A percentile compares a stretch with the other conserved stretches of the same genome.
These are phyloP conservation scores for Cucurbita ficifolia DNA, from an alignment of 306 rosid genomes.

Conservation along the genomic window DNA sequence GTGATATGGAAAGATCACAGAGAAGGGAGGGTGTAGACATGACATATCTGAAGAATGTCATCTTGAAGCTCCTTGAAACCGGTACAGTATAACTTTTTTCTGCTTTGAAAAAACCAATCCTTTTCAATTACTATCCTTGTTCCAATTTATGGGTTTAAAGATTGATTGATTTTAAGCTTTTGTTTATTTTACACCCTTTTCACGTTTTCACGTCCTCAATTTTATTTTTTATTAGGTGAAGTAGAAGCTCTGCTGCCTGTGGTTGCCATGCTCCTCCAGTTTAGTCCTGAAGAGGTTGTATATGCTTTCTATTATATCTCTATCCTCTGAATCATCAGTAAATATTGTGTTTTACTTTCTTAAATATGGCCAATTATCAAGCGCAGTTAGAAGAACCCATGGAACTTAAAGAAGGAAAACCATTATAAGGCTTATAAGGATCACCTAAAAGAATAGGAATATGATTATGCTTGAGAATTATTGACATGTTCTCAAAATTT, in stretches of 20 bases:
- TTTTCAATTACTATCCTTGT: neutral
- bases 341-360: neutral
- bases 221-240: constrained; percentile 43
- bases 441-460: neutral
- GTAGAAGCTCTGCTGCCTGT: constrained; percentile 92
- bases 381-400: neutral
- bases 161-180: neutral
- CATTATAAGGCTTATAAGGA: neutral
- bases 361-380: neutral
- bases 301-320: constrained; percentile 2
- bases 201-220: neutral
- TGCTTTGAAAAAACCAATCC: neutral
- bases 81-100: constrained; percentile 22
- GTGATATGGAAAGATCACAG: constrained; percentile 63
- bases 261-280: constrained; percentile 92
- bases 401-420: neutral
- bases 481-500: neutral
- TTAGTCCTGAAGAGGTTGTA: constrained; percentile 93
- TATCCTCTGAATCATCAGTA: neutral
- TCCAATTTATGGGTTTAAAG: neutral
- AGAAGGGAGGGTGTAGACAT: constrained; percentile 96
- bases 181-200: neutral
- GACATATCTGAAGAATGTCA: constrained; percentile 86
- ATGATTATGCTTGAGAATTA: neutral
- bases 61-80: constrained; percentile 95